Evolutionary conservation across 768 basidiomycete species (phyloP), one percentile per base, ranked within the genome.

Genomic region (Boletus bicolor): DNA sequence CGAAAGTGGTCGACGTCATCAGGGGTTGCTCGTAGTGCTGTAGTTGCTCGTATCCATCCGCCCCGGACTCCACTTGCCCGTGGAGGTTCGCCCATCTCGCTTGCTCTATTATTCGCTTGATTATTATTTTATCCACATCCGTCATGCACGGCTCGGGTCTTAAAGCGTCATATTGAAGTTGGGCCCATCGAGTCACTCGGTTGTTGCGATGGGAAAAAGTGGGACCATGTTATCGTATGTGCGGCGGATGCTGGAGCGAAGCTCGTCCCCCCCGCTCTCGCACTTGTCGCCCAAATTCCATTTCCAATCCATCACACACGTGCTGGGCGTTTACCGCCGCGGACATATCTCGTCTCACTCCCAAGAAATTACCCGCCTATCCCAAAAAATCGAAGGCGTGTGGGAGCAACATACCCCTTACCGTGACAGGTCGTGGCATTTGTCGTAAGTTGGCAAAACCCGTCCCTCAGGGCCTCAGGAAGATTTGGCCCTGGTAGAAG

Each of bases 1-100:
- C 44, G n/a, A 28, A 45, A 39, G 3, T 1, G n/a, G 2, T 45
- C 62, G 63, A 64, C 63, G 62, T 64, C 62, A 64, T 61, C 62
- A 58, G 52, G 60, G 41, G n/a, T 11, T 10, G 37, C 7, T 34
- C 19, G 15, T 53, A 34, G n/a, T n/a, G n/a, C n/a, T n/a, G n/a
- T n/a, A n/a, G n/a, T n/a, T n/a, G n/a, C n/a, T n/a, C n/a, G n/a
- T n/a, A 28, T 28, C 24, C 50, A 56, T 24, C 39, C 35, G 6
- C 55, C 60, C 60, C 60, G 19, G 42, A 58, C 43, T 45, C 50
- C 60, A 52, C 45, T 5, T 38, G 21, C 21, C 21, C 21, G 21
- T 24, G 26, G 15, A 19, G n/a, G 2, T 17, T 28, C 30, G 44
- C 17, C 53, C 51, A 53, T 64, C 62, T 63, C 62, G 62, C 54